Base-by-base conservation (phyloP, 2,329 filamentous ascomycete species). In the Alternaria sp. region DNA sequence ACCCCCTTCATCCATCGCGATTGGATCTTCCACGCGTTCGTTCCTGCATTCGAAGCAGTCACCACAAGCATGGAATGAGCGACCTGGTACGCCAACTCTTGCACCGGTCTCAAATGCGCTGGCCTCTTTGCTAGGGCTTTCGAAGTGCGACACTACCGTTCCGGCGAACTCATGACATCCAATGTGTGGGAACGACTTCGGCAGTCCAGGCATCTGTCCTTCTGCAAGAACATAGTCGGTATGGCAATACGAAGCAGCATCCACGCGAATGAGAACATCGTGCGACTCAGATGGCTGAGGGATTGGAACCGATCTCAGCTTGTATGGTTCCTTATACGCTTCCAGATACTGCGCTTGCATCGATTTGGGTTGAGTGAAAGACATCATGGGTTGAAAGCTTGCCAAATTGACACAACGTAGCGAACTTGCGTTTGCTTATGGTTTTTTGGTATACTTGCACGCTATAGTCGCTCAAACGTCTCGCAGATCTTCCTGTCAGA, bases 181-280 rank as follows among this genome's bases (percentile, higher is more conserved):
- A 36, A 83, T 69, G 62, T 82, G 81, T 7, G 82, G 82, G 51
- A 83, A 79, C 4, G 64, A 65, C 2, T 74, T 73, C 1, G 81
- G 80, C 28, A 75, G 62, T 2, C 67, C 69, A 7, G 66, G 68
- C 72, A 79, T 74, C 38, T 73, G 64, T 14, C 78, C 78, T 38
- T 74, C 61, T 30, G 78, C 75, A 18, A 81, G 68, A 8, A 80
- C 75, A 26, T 68, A 74, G 53, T 81, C 79, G 11, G 81, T 83
- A 64, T 83, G 81, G 68, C 81, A 83, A 64, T 83, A 84, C 1
- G 80, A 82, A 9, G 81, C 81, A 5, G 82, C 82, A 48, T 80
- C 77, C 38, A 84, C 81, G 57, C 77, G 78, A 67, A 84, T 78
- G 18, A 84, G 76, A 24, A 84, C 51, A 58, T 83, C 81, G 61